Base-by-base conservation (phyloP, 352 stramenopile genomes). In the Pythium grandisporangium region DNA sequence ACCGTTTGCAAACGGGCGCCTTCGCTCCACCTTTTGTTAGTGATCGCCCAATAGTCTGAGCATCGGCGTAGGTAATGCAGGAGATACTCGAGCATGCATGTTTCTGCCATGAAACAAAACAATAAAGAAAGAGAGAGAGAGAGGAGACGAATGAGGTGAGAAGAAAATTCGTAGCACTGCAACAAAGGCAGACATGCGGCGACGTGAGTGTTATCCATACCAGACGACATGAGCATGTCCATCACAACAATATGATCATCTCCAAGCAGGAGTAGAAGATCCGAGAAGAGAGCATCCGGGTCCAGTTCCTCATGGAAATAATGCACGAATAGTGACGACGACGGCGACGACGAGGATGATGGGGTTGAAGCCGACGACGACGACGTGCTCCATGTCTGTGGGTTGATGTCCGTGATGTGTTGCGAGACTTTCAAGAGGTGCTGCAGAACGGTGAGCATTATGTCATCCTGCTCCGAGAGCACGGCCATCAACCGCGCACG, bases 181-280 rank as follows among this genome's bases (percentile, higher is more conserved):
- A 29, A 19, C 11, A 16, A 51, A 34, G n/a, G n/a, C n/a, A n/a
- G n/a, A n/a, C n/a, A n/a, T n/a, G n/a, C n/a, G n/a, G n/a, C n/a
- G n/a, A n/a, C n/a, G n/a, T n/a, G n/a, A n/a, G n/a, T n/a, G n/a
- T n/a, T n/a, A n/a, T n/a, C n/a, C 57, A 27, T 62, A 87, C 74
- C 75, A n/a, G 74, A 79, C 23, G 75, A 85, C 2, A 65, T 72
- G 26, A 88, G 51, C 33, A 84, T 55, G 29, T 88, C 75, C n/a
- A 88, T 45, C 7, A 88, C 26, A 8, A 88, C 65, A 21, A 83
- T 53, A 38, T 88, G 72, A 16, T 88, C 75, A 32, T 62, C 46
- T 25, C 63, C 57, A 25, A 88, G 54, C 0, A 45, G 63, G 5
- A 45, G 33, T 11, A 88, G 35, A 4, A 84, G 37, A 36, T 77